Evolutionary conservation across 1,284 basidiomycete species (phyloP), one percentile per base, ranked within the genome.

Genomic region (Trametes hirsuta): DNA sequence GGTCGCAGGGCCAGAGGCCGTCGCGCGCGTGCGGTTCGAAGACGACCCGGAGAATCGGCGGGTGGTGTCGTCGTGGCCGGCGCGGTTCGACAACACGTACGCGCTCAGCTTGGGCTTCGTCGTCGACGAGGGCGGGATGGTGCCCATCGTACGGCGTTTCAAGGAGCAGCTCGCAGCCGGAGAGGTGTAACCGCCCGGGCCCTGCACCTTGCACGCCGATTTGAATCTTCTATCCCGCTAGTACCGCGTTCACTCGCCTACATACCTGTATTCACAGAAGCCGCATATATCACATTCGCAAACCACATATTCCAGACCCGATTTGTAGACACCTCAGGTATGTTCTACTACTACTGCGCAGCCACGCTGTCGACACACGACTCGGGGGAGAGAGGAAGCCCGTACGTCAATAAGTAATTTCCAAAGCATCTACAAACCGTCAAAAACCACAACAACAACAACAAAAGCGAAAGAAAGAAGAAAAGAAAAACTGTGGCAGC

Each of bases 11-110:
- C 69, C 70, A 52, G 72, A 75, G 36, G 76, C 72, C 2, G 59
- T 82, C 47, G 65, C 71, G 22, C 69, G 77, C 6, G 71, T 82
- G 24, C 74, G 71, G 59, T 82, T 81, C 66, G 71, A 76, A 66
- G 77, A 81, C 62, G 79, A 81, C 59, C 71, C 73, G 5, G 69
- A 71, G 9, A 80, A 77, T 65, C 70, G 77, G 47, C 69, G 76
- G 36, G 71, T 83, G 42, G 80, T 83, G 12, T 75, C 74, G 5
- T 81, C 79, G 9, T 83, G 81, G 81, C 81, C 81, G 3, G 71
- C 79, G 10, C 68, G 68, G 47, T 81, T 82, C 57, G 79, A 83
- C 57, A 79, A 79, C 58, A 53, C 75, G 11, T 81, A 81, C 61
- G 71, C 81, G 22, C 65, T 80, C 34, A 69, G 71, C n/a, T 68